A percentile compares a stretch with the other conserved stretches of the same genome.
Conservation (phyloP, 2,329 filamentous ascomycete genomes). For the Colletotrichum musicola region DNA sequence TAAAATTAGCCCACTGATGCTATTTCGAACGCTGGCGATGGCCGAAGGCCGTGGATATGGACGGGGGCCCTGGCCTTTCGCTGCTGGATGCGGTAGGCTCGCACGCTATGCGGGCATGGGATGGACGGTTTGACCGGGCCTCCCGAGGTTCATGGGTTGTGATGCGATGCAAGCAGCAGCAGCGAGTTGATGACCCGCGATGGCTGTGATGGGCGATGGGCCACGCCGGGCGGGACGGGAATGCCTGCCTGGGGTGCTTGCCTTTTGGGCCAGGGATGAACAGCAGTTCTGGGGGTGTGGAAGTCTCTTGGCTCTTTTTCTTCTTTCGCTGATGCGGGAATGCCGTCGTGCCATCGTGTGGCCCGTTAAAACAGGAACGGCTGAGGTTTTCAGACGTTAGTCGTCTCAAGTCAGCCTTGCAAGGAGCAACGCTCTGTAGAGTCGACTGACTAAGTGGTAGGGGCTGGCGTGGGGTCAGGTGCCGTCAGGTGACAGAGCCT, state of each 20-base stretch:
- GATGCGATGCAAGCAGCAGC: conserved; percentile 1
- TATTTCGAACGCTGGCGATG: conserved; percentile 31
- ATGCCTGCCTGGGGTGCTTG: neutral
- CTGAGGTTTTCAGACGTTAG: conserved; percentile 34
- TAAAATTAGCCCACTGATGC: conserved; percentile 33
- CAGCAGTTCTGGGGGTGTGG: no score
- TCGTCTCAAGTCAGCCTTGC: conserved; percentile 35
- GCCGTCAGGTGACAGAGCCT: neutral
- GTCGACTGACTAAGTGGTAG: neutral
- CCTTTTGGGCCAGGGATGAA: neutral
- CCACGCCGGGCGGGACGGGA: conserved; percentile 15
- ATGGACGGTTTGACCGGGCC: conserved; percentile 1
- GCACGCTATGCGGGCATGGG: conserved; percentile 6
- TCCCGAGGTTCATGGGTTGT: neutral
- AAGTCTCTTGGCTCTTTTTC: no score
- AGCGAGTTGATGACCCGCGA: neutral
- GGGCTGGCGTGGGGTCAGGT: neutral
- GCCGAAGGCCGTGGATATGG: neutral
- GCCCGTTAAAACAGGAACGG: conserved; percentile 31
- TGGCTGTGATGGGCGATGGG: neutral
- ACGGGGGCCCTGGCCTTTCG: conserved; percentile 2
- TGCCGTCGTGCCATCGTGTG: conserved; percentile 31
- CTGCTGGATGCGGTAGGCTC: neutral
- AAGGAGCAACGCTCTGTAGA: neutral
- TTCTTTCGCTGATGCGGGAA: conserved; percentile 10